These are phyloP conservation scores for Aspergillus haitiensis DNA, from an alignment of 495 filamentous ascomycete species.

Conservation along the genomic window DNA sequence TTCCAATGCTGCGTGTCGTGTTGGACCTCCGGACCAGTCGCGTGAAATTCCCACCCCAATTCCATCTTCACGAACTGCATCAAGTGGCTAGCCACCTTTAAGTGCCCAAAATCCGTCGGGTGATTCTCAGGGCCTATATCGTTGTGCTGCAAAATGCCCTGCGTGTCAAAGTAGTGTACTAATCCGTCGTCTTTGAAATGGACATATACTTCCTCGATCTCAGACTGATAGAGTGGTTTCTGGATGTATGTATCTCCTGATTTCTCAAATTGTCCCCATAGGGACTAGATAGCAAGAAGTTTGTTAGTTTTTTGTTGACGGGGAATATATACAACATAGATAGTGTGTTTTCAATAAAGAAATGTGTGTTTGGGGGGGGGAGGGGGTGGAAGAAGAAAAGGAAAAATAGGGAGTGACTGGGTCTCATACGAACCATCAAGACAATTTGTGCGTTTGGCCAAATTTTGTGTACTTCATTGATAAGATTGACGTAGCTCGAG, in stretches of 20 bases:
- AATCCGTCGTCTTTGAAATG: constrained; percentile 57
- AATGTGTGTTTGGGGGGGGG: no score
- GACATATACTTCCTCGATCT: constrained; percentile 55
- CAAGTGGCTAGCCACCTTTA: constrained; percentile 67
- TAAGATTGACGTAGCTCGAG: constrained; percentile 55
- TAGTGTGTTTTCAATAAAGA: neutral
- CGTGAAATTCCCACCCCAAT: constrained; percentile 61
- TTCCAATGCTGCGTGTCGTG: constrained; percentile 66
- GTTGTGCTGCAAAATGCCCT: constrained; percentile 67
- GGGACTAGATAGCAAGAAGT: constrained; percentile 42
- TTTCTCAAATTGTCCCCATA: constrained; percentile 60
- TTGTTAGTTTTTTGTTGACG: neutral
- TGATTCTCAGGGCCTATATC: constrained; percentile 65
- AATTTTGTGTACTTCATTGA: constrained; percentile 58
- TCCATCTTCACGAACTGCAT: constrained; percentile 54
- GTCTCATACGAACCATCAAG: constrained; percentile 50
- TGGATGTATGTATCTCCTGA: constrained; percentile 55
- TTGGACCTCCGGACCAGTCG: constrained; percentile 60
- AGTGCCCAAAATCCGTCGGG: constrained; percentile 65
- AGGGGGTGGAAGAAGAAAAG: no score
- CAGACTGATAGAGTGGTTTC: constrained; percentile 48
- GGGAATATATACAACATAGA: neutral
- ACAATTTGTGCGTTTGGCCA: constrained; percentile 64
- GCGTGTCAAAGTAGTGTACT: constrained; percentile 69
- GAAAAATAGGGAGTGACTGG: neutral